Base-by-base conservation (phyloP, 805 yeast species). In the Komagataella kurtzmanii region DNA sequence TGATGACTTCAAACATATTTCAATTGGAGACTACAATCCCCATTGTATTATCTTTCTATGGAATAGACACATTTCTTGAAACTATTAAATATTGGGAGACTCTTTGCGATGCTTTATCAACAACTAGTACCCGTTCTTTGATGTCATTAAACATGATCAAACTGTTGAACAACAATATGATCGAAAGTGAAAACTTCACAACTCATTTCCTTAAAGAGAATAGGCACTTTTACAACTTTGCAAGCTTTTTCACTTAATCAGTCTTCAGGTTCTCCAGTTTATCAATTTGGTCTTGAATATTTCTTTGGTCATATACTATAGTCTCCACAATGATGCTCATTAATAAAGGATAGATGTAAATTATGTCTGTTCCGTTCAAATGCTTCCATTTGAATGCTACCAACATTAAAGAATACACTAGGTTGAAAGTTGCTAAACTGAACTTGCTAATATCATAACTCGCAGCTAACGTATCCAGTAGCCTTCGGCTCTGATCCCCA, bases 21-120 rank as follows among this genome's bases (percentile, higher is more conserved):
- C 48, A 58, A 7, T 51, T 65, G 18, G 65, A 63, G 47, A n/a
- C 47, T 3, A 30, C 44, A 3, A 53, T 55, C n/a, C 71, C 71
- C 1, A 48, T 67, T 21, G 58, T 59, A 14, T 64, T 65, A 46
- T 63, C 66, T 7, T 60, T 55, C 52, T 51, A 58, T 19, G 48
- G 43, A n/a, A 24, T 30, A 10, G 40, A 30, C 14, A 10, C 40
- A 5, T 30, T 23, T 12, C 36, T 18, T 17, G 43, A 24, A 3
- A 10, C 36, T n/a, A 24, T 51, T 55, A 0, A 50, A 52, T n/a
- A 54, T 54, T 17, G 47, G 17, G 21, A 47, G 17, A 18, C 5
- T 47, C 50, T 48, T 48, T 17, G 45, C 19, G 21, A 23, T 24
- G 6, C 24, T 21, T 23, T 17, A 14, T 18, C 21, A 19, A 17